Base-by-base conservation (phyloP, 257 asterid species). In the Agastache rugosa region DNA sequence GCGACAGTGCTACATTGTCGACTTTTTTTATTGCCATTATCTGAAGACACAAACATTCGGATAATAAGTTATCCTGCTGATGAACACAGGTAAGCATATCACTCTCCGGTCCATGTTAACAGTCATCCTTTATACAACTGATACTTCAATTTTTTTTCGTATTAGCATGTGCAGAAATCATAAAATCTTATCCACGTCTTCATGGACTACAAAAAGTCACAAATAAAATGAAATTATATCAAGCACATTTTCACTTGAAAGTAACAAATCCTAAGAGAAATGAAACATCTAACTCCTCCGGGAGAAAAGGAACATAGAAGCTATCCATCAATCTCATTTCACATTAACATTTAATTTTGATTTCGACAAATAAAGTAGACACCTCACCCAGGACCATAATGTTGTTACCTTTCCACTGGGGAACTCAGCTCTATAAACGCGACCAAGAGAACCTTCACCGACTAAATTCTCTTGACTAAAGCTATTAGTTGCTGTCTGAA, bases 401-500 rank as follows among this genome's bases (percentile, higher is more conserved):
- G 64, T 56, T 64, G 51, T 82, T 85, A 95, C 99, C 98, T 95
- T 95, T 51, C 96, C 98, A 77, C 78, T 91, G 54, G 91, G 86
- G 68, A 95, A 89, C 44, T 89, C 97, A 62, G 97, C 99, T 78
- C 86, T 85, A 73, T 95, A 95, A 61, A 95, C 99, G 65, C 99
- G 96, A 71, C 99, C 99, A 51, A 89, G 90, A 39, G 99, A 92
- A 47, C 99, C 99, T 89, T 95, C 99, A 72, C 99, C 99, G 25
- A 92, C 77, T 41, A 95, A 85, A 78, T 89, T 92, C 78, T 95
- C 99, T 87, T 90, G 98, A 80, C 93, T 84, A 83, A 95, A 95
- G 89, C 99, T 92, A 80, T 92, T 90, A 55, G 99, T 89, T 63
- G 96, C 93, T 60, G 89, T 87, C 82, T 95, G 99, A 79, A 95